Conservation (phyloP, 139 green algal genomes). For the Nannochloris sp. region DNA sequence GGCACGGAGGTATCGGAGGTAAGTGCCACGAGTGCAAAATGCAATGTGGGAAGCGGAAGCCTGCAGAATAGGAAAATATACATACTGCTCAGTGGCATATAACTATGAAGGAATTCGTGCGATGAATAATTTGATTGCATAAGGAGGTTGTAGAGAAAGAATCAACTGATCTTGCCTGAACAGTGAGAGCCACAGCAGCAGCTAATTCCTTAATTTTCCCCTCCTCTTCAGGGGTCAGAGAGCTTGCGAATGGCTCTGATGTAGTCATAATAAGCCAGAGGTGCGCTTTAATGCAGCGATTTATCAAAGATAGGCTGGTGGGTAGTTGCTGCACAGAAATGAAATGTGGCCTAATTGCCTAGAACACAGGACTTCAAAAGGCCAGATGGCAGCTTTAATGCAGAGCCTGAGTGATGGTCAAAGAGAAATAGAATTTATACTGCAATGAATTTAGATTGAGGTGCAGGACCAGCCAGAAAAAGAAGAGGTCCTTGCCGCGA, state of each 20-base stretch:
- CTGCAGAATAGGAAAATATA: slow-evolving; percentile 9
- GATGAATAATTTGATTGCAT: not conserved
- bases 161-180: not conserved
- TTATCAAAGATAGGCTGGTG: no score
- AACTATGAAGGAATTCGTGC: not conserved
- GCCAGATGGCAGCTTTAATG: no score
- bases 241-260: not conserved
- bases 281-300: no score
- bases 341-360: no score
- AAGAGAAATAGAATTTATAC: no score
- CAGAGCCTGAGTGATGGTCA: no score
- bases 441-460: no score
- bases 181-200: not conserved
- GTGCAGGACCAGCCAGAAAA: no score
- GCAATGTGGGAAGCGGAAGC: not conserved
- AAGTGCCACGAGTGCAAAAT: slow-evolving; percentile 55
- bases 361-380: no score
- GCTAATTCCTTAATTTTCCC: not conserved
- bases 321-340: no score
- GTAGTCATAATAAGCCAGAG: not conserved
- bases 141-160: not conserved
- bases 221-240: not conserved
- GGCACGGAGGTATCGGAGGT: slow-evolving; percentile 67
- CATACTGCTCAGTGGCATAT: not conserved
- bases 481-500: no score